Evolutionary conservation across 2,329 filamentous ascomycete genomes (phyloP).

Genomic region (Coniochaeta sp.): DNA sequence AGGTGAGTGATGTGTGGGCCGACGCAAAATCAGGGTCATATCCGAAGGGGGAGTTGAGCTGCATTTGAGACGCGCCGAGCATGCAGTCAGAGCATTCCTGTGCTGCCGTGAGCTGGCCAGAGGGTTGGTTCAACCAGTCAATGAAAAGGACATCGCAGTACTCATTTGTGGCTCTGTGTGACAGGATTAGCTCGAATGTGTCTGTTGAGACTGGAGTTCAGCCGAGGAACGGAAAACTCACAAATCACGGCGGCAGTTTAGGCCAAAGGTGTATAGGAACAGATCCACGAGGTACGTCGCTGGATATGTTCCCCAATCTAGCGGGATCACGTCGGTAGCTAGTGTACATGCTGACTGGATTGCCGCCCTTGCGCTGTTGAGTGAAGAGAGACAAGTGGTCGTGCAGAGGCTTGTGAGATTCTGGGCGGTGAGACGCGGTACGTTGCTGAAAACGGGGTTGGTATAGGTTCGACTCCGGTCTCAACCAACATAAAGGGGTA

Average conservation of each 20-base stretch:
- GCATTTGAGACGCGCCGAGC: not conserved
- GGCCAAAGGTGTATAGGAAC: not conserved
- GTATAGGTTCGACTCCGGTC: no score
- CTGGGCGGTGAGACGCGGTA: not conserved
- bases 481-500: no score
- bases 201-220: no score
- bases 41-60: slow-evolving; percentile 4
- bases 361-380: not conserved
- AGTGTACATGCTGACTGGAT: not conserved
- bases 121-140: not conserved
- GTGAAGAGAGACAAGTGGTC: not conserved
- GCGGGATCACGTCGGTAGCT: not conserved
- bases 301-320: not conserved
- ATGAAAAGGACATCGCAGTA: not conserved
- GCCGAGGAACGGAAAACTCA: not conserved
- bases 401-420: not conserved
- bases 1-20: not conserved
- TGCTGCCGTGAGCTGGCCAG: not conserved
- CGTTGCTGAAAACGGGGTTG: not conserved
- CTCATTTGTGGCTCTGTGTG: no score
- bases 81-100: slow-evolving; percentile 3
- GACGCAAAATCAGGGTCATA: not conserved
- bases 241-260: not conserved
- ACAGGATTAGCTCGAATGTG: no score
- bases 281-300: not conserved